phyloP scores from a whole-genome alignment of 768 basidiomycete species.

The Rhizopogon roseolus region DNA sequence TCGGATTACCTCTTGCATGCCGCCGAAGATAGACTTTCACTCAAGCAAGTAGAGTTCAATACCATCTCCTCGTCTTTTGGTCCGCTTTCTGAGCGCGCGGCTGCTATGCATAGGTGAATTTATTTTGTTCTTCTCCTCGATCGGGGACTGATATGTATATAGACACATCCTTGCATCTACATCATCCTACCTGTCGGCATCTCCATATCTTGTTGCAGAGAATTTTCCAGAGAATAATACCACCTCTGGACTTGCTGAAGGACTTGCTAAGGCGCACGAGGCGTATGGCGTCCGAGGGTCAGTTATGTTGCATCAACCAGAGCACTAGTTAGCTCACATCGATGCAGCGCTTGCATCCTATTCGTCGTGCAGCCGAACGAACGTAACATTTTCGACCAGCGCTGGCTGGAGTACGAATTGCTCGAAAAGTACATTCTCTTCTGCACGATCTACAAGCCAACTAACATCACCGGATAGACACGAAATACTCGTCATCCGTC shows the following conservation, averaged over 20 bases:
- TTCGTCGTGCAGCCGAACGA: constrained; percentile 90
- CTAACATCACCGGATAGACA: constrained; percentile 40
- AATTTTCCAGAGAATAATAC: constrained; percentile 76
- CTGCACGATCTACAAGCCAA: neutral
- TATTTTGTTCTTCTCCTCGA: neutral
- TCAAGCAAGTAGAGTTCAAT: constrained; percentile 99
- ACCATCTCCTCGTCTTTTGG: constrained; percentile 94
- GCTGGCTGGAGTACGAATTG: constrained; percentile 82
- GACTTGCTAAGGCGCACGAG: constrained; percentile 75
- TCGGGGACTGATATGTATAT: neutral
- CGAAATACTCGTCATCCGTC: constrained; percentile 67
- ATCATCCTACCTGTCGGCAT: constrained; percentile 59
- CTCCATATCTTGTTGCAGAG: constrained; percentile 42
- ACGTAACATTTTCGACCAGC: constrained; percentile 93
- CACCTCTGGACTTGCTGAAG: constrained; percentile 61
- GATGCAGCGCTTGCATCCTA: constrained; percentile 52
- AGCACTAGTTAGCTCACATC: neutral
- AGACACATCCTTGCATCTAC: constrained; percentile 71
- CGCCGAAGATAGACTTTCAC: constrained; percentile 28
- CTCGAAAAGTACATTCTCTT: constrained; percentile 58
- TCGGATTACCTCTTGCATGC: constrained; percentile 91
- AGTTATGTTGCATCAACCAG: constrained; percentile 6
- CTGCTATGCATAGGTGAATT: constrained; percentile 72
- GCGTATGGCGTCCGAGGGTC: constrained; percentile 61
- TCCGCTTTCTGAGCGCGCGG: constrained; percentile 58